These are phyloP conservation scores for Blepharisma stoltei DNA, from an alignment of 73 alveolate genomes.

Conservation along the genomic window DNA sequence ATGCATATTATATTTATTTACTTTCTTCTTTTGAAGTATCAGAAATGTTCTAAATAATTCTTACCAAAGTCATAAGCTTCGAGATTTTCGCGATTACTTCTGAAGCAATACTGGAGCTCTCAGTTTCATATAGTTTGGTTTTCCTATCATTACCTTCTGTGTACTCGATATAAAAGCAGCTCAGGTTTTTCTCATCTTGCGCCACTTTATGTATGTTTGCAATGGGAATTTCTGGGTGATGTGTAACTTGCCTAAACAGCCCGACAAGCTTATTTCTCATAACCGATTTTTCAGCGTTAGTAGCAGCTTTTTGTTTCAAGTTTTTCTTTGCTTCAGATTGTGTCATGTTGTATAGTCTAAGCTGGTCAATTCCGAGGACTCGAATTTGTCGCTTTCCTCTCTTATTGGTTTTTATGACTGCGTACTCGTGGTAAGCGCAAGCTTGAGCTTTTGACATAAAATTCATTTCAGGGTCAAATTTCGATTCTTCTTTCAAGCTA, in stretches of 20 bases:
- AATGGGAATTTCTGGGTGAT: conserved; percentile 26
- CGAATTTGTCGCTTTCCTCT: conserved; percentile 29
- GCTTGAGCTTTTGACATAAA: conserved; percentile 26
- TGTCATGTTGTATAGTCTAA: neutral
- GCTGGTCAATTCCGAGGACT: conserved; percentile 11
- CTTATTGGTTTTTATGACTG: conserved; percentile 26
- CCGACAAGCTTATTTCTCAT: neutral
- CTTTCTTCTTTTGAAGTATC: too few relatives aligned
- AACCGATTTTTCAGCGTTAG: neutral
- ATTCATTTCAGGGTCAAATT: neutral
- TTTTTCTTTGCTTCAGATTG: conserved; percentile 12
- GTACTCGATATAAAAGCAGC: conserved; percentile 9
- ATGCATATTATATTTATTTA: too few relatives aligned
- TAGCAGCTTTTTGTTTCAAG: neutral
- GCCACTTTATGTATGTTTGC: neutral
- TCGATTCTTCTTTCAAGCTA: conserved; percentile 5
- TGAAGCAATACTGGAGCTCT: neutral
- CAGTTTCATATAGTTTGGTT: conserved; percentile 11
- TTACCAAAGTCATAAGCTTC: conserved; percentile 18
- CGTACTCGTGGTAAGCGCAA: conserved; percentile 14
- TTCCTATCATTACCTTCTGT: conserved; percentile 30
- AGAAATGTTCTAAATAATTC: conserved; percentile 4
- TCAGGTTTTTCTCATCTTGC: conserved; percentile 23
- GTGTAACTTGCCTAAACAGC: neutral
- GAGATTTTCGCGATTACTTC: neutral